Percentiles rank a stretch among this genome's conserved stretches.
These are phyloP conservation scores for Triticum monococcum DNA, from an alignment of 176 grass and related monocot species.

Conservation along the genomic window DNA sequence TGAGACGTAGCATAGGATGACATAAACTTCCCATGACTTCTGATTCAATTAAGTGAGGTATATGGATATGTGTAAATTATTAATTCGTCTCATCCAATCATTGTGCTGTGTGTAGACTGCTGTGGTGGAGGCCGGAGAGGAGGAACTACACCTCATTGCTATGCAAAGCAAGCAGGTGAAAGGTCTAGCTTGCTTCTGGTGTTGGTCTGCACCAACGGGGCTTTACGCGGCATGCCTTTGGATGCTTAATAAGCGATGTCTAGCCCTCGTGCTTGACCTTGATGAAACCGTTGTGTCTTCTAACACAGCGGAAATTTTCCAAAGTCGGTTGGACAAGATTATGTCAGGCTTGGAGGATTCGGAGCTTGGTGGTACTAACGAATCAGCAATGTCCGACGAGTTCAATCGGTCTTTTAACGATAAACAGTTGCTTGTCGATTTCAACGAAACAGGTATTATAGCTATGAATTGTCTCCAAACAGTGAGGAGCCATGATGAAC, in stretches of 20 bases:
- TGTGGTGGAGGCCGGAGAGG: constrained; percentile 38
- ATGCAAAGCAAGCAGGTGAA: constrained; percentile 60
- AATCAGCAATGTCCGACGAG: constrained; percentile 45
- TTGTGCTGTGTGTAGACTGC: constrained; percentile 41
- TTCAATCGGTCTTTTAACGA: constrained; percentile 50
- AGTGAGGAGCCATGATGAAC: constrained; percentile 42
- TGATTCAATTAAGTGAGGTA: background rate
- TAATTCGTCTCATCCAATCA: background rate
- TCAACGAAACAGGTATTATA: constrained; percentile 36
- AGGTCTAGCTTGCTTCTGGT: constrained; percentile 70
- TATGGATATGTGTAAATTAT: background rate
- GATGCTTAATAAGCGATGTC: constrained; percentile 60
- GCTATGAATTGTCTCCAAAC: constrained; percentile 1
- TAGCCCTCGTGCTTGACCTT: constrained; percentile 63
- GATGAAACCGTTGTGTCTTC: constrained; percentile 60
- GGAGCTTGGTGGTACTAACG: constrained; percentile 41
- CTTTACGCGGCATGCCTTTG: constrained; percentile 43
- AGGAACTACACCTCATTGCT: constrained; percentile 62
- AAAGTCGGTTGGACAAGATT: constrained; percentile 43
- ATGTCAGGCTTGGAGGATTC: constrained; percentile 32
- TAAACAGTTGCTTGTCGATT: constrained; percentile 48
- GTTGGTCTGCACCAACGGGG: constrained; percentile 47
- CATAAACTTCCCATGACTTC: background rate
- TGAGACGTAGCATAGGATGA: background rate
- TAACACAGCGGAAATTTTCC: constrained; percentile 57